Conservation (phyloP, 1,284 basidiomycete species). For the Lignosus rhinocerotis region DNA sequence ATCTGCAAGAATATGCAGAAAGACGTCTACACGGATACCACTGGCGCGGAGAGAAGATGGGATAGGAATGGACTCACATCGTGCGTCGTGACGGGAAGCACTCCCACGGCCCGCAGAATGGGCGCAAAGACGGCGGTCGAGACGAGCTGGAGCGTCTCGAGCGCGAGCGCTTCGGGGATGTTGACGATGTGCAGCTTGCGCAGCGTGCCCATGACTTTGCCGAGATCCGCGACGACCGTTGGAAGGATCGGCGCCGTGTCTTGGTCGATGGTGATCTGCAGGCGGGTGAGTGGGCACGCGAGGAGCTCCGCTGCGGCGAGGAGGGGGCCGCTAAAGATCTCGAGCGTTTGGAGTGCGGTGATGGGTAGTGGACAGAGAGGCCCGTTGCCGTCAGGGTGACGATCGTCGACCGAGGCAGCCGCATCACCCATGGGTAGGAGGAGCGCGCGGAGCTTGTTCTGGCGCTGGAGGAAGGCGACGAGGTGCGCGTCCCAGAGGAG, state of each 20-base stretch:
- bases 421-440: conserved; percentile 22
- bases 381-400: conserved; percentile 8
- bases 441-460: conserved; percentile 25
- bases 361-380: conserved; percentile 20
- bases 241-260: conserved; percentile 25
- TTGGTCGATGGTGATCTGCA: conserved; percentile 31
- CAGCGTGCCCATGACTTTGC: conserved; percentile 22
- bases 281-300: conserved; percentile 29
- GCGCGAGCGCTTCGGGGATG: conserved; percentile 26
- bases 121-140: conserved; percentile 26
- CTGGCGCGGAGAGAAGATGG: background rate
- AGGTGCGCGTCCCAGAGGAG: conserved; percentile 32
- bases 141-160: conserved; percentile 26
- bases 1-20: background rate
- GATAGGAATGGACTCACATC: conserved; percentile 26
- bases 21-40: background rate
- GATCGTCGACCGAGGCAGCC: background rate
- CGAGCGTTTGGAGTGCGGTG: conserved; percentile 26
- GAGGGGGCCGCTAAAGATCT: conserved; percentile 30
- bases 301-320: conserved; percentile 31
- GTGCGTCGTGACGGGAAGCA: conserved; percentile 27
- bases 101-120: conserved; percentile 31
- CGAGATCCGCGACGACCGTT: conserved; percentile 26
- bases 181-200: conserved; percentile 30
- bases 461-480: conserved; percentile 33